phyloP scores from a whole-genome alignment of 2,329 filamentous ascomycete genomes.

The Colletotrichum tabaci region DNA sequence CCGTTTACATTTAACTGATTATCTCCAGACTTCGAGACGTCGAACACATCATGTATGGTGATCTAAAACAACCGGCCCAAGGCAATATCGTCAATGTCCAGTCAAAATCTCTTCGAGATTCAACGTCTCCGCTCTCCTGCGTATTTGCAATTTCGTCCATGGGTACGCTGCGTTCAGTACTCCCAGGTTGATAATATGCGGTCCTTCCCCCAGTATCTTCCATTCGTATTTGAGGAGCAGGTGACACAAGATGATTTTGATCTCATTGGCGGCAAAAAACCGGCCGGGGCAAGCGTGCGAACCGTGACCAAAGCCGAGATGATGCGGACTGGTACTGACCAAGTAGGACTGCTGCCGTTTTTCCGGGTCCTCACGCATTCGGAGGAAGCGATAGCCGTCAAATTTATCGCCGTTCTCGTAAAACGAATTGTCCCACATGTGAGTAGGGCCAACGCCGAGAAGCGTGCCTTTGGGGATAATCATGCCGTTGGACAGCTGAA shows the following conservation, averaged over 20 bases:
- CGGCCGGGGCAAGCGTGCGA: constrained; percentile 58
- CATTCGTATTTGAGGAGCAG: constrained; percentile 50
- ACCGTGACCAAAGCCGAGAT: constrained; percentile 57
- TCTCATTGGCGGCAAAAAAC: constrained; percentile 58
- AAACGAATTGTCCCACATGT: constrained; percentile 43
- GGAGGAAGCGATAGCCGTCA: constrained; percentile 35
- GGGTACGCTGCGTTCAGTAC: neutral
- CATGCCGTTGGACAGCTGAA: constrained; percentile 42
- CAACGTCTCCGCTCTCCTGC: neutral
- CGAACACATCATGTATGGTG: no score
- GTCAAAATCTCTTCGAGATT: neutral
- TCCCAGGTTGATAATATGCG: constrained; percentile 1
- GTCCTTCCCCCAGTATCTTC: neutral
- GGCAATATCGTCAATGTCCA: neutral
- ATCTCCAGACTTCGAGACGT: no score
- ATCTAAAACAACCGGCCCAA: no score
- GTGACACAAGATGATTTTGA: constrained; percentile 52
- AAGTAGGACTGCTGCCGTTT: constrained; percentile 48
- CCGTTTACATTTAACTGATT: no score
- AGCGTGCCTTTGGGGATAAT: constrained; percentile 44
- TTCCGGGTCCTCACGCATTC: constrained; percentile 45
- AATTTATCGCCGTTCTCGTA: constrained; percentile 46
- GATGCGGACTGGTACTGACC: constrained; percentile 50
- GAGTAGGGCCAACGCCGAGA: constrained; percentile 39
- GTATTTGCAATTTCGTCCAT: neutral